Evolutionary conservation across 2,329 filamentous ascomycete species (phyloP).

Genomic region (Remersonia thermophila): DNA sequence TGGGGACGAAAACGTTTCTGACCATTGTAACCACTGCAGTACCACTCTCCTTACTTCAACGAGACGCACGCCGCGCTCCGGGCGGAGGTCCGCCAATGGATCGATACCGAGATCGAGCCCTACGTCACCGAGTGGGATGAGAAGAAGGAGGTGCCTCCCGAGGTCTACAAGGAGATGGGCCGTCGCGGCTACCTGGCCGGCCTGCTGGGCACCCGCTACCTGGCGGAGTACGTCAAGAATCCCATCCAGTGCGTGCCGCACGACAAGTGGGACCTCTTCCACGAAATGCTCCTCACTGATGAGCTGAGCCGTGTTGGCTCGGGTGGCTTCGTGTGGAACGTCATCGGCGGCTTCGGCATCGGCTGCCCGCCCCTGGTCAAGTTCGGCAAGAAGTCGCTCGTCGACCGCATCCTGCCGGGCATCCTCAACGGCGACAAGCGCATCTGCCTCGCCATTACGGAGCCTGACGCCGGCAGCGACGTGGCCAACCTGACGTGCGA

Average conservation of each 20-base stretch:
- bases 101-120: constrained; percentile 80
- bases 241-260: constrained; percentile 64
- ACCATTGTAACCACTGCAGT: constrained; percentile 38
- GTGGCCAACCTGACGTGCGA: constrained; percentile 93
- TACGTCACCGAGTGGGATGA: constrained; percentile 95
- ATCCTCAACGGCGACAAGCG: constrained; percentile 89
- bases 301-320: constrained; percentile 82
- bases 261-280: constrained; percentile 96
- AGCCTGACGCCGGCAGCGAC: constrained; percentile 88
- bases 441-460: constrained; percentile 94
- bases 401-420: constrained; percentile 77
- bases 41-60: constrained; percentile 95
- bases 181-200: constrained; percentile 88
- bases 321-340: constrained; percentile 92
- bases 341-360: constrained; percentile 94
- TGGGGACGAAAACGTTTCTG: neutral
- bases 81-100: constrained; percentile 82
- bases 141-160: constrained; percentile 74
- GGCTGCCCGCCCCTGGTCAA: constrained; percentile 85
- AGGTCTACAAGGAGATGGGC: constrained; percentile 93
- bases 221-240: constrained; percentile 58
- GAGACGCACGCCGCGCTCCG: constrained; percentile 85
- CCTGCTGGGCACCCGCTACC: constrained; percentile 73
- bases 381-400: constrained; percentile 74
- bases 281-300: constrained; percentile 90